Evolutionary conservation across 371 early-diverging fungal genomes (phyloP).

Genomic region (Mortierella sp.): DNA sequence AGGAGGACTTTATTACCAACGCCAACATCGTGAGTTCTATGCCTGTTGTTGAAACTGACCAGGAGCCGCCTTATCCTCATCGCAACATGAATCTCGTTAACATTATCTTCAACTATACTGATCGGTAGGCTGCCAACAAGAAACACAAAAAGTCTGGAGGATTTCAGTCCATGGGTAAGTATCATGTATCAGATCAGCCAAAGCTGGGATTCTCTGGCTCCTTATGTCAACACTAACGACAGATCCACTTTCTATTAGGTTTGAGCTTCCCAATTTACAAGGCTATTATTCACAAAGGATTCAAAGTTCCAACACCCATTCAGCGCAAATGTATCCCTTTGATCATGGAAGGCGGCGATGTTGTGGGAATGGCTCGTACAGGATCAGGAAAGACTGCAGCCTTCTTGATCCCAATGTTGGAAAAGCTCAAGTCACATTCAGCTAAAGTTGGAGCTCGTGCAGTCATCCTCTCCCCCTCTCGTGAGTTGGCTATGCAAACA

Average conservation of each 20-base stretch:
- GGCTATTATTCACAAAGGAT: slow-evolving; percentile 91
- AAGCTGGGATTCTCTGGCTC: neutral
- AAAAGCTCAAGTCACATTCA: slow-evolving; percentile 88
- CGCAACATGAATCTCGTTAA: neutral
- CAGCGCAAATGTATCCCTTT: slow-evolving; percentile 97
- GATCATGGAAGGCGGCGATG: slow-evolving; percentile 90
- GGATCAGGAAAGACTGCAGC: slow-evolving; percentile 99
- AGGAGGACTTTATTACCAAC: slow-evolving; percentile 49
- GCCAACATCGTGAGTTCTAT: slow-evolving; percentile 40
- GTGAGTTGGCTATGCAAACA: slow-evolving; percentile 98
- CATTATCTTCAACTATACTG: neutral
- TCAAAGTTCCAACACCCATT: slow-evolving; percentile 98
- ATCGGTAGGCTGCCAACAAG: slow-evolving; percentile 71
- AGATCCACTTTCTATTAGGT: slow-evolving; percentile 55
- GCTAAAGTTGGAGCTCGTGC: slow-evolving; percentile 91
- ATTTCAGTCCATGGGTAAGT: slow-evolving; percentile 95
- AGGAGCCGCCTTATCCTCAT: too few relatives aligned
- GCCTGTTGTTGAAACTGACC: neutral
- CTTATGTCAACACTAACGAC: neutral
- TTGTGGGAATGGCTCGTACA: slow-evolving; percentile 98
- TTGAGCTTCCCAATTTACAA: slow-evolving; percentile 83
- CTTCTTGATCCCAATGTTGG: slow-evolving; percentile 95
- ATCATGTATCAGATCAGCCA: neutral
- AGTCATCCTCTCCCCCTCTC: slow-evolving; percentile 89
- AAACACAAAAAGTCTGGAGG: slow-evolving; percentile 95